These are phyloP conservation scores for Neoboletus subvelutipes DNA, from an alignment of 768 basidiomycete species.

Conservation along the genomic window DNA sequence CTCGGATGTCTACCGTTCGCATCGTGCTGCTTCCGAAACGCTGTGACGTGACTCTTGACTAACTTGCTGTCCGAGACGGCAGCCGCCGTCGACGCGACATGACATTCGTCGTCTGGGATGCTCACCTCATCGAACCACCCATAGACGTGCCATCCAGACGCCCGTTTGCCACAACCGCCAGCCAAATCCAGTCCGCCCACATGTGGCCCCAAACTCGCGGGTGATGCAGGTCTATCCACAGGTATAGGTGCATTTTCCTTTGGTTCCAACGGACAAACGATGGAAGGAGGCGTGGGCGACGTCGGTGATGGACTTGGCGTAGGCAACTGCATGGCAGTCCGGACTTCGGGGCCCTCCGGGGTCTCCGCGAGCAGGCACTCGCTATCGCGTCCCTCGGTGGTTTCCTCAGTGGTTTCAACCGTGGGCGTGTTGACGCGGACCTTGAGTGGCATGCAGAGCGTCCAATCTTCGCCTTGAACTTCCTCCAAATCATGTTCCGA, in stretches of 20 bases:
- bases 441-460: slow-evolving; percentile 34
- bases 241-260: slow-evolving; percentile 1
- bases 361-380: slow-evolving; percentile 6
- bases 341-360: background rate
- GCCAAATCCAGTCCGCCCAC: slow-evolving; percentile 31
- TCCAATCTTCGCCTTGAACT: slow-evolving; percentile 28
- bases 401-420: background rate
- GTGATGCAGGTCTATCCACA: slow-evolving; percentile 15
- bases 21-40: slow-evolving; percentile 11
- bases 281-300: slow-evolving; percentile 2
- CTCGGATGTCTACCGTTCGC: slow-evolving; percentile 19
- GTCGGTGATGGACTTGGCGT: slow-evolving; percentile 32
- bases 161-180: slow-evolving; percentile 32
- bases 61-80: background rate
- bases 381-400: background rate
- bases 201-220: slow-evolving; percentile 27
- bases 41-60: slow-evolving; percentile 13
- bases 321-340: slow-evolving; percentile 18
- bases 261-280: slow-evolving; percentile 2
- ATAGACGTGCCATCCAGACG: slow-evolving; percentile 33
- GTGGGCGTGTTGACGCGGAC: background rate
- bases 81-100: background rate
- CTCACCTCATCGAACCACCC: slow-evolving; percentile 31
- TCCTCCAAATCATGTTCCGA: slow-evolving; percentile 6
- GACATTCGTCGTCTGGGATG: background rate